Evolutionary conservation across 2,329 filamentous ascomycete genomes (phyloP), one percentile per base, ranked within the genome.

Genomic region (Grosmannia penicillata): DNA sequence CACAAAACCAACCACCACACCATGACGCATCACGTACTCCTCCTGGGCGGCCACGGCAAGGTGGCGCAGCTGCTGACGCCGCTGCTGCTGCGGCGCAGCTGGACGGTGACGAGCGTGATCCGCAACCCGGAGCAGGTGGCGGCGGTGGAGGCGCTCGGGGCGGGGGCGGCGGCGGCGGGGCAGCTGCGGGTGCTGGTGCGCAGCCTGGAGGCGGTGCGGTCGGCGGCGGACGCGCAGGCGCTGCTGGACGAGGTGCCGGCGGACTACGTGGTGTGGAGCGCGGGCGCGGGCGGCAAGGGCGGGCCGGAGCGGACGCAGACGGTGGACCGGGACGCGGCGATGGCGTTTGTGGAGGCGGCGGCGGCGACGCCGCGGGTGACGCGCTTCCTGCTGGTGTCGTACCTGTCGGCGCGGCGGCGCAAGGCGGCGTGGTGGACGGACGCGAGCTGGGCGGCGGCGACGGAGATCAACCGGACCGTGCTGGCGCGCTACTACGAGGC

Each of bases 11-110:
- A n/a, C n/a, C 19, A n/a, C 14, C 37, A n/a, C n/a, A 49, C 37
- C 44, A 51, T 55, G 45, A 48, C 47, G 46, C 62, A 56, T 23
- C 65, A 72, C 52, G 73, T 87, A 42, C 75, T 87, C 43, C 59
- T 91, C 47, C 72, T 91, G 45, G 83, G 83, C 51, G 84, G 83
- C 50, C 82, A 87, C 61, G 84, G 84, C 60, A 84, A 86, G 55
- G 59, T 91, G 43, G 72, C 82, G 47, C 73, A 82, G 42, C 61
- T 78, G 31, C 68, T 91, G 28, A 91, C 83, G 8, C 81, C 80
- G 2, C 68, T 87, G 42, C 74, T 93, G 8, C 72, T 91, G 30
- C 66, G 75, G 36, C 74, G 77, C 47, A 73, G 72, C 25, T 89
- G 82, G 79, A 73, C 72, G 47, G 79, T 93, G 38, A 86, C 80